Percentiles rank a stretch among this genome's conserved stretches.
These are phyloP conservation scores for Wickerhamomyces chambardii DNA, from an alignment of 805 yeast species.

Conservation along the genomic window DNA sequence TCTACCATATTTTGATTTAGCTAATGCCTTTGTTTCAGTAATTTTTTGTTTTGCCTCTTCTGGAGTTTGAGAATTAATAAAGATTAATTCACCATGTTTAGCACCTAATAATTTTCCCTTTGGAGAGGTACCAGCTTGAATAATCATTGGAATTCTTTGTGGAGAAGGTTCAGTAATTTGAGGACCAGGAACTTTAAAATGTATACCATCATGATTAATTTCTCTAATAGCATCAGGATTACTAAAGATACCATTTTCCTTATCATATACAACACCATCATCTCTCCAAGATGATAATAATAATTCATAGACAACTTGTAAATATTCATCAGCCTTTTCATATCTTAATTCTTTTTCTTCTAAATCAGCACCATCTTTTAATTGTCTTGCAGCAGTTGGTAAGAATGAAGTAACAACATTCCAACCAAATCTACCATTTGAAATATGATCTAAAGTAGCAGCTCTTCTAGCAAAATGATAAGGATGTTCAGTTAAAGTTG, in stretches of 20 bases:
- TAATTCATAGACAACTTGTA: slow-evolving; percentile 25
- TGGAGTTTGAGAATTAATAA: slow-evolving; percentile 23
- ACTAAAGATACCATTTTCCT: slow-evolving; percentile 19
- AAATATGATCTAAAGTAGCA: slow-evolving; percentile 30
- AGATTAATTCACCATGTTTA: slow-evolving; percentile 26
- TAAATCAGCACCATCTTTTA: slow-evolving; percentile 20
- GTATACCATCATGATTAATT: slow-evolving; percentile 26
- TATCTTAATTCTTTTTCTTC: slow-evolving; percentile 30
- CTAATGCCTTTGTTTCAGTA: slow-evolving; percentile 18
- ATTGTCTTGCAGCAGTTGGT: slow-evolving; percentile 27
- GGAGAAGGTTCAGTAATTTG: slow-evolving; percentile 27
- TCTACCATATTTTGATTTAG: slow-evolving; percentile 21
- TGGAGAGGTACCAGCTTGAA: slow-evolving; percentile 30
- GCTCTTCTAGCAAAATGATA: slow-evolving; percentile 27
- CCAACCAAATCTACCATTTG: slow-evolving; percentile 33
- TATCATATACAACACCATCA: slow-evolving; percentile 16
- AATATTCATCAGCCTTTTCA: slow-evolving; percentile 25
- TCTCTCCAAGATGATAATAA: slow-evolving; percentile 30
- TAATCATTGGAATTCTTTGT: slow-evolving; percentile 27
- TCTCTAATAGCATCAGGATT: slow-evolving; percentile 25
- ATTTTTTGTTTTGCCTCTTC: slow-evolving; percentile 14
- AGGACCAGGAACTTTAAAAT: slow-evolving; percentile 27
- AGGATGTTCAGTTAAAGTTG: slow-evolving; percentile 29
- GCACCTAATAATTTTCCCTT: slow-evolving; percentile 28
- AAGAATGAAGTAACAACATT: slow-evolving; percentile 28